Evolutionary conservation across 2,329 filamentous ascomycete species (phyloP), one percentile per base, ranked within the genome.

Genomic region (Ophiostoma sp.): DNA sequence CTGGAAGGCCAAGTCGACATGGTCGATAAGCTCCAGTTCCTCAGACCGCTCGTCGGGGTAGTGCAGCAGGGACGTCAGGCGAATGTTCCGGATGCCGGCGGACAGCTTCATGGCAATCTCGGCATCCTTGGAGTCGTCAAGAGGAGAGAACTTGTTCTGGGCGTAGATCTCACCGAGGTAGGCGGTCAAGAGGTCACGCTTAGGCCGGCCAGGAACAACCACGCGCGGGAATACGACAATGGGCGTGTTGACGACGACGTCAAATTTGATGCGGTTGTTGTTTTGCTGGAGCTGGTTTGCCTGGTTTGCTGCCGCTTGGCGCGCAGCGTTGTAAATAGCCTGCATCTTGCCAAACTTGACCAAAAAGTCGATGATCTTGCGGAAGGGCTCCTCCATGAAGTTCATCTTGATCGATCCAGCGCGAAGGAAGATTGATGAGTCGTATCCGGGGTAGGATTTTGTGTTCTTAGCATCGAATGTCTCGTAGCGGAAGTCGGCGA

Each of bases 281-380:
- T 88, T 93, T 75, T 98, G 90, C 75, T 98, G 95, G 5, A 99
- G 86, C 75, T 97, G 93, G 69, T 87, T 96, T 9, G 95, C 96
- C 77, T 97, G 93, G 71, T 91, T 94, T 52, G 95, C 92, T 2
- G 96, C 95, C 52, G 94, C 96, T 78, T 97, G 92, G 45, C 96
- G 87, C 12, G 96, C 95, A 58, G 95, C 94, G 75, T 99, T 99
- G 82, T 97, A 99, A 67, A 99, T 90, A 36, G 95, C 94, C 78
- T 99, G 95, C 95, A 99, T 99, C 79, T 96, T 97, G 70, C 96
- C 95, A 77, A 99, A 99, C 75, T 99, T 99, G 77, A 99, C 93
- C 60, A 96, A 83, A 78, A 99, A 99, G 73, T 96, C 92, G 78
- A 99, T 92, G 72, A 99, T 98, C 79, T 98, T 98, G 66, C 95